These are phyloP conservation scores for Astrothelium macrocarpum DNA, from an alignment of 495 filamentous ascomycete species.

Conservation along the genomic window DNA sequence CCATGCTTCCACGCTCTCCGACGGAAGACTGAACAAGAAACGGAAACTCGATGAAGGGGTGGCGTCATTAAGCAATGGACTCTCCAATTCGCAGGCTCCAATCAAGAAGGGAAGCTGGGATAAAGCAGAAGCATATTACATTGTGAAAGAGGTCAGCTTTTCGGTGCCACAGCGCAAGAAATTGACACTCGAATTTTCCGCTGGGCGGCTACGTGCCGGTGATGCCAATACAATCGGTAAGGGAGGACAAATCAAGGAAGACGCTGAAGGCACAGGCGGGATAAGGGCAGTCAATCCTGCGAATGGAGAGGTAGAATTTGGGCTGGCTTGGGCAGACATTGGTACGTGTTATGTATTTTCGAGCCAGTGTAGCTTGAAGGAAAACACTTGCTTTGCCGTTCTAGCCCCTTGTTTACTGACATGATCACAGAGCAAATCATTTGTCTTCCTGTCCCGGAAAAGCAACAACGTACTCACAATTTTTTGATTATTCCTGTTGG, in stretches of 20 bases:
- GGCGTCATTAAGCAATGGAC: not conserved
- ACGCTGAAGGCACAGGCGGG: slow-evolving; percentile 39
- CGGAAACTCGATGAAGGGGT: slow-evolving; percentile 14
- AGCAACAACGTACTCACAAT: slow-evolving; percentile 76
- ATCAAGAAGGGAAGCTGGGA: not conserved
- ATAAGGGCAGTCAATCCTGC: slow-evolving; percentile 59
- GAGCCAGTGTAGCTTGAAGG: slow-evolving; percentile 1
- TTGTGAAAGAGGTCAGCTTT: slow-evolving; percentile 28
- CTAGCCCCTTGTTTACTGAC: not conserved
- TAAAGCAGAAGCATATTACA: slow-evolving; percentile 7
- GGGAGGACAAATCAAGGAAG: not conserved
- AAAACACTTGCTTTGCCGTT: not conserved
- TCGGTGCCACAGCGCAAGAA: slow-evolving; percentile 76
- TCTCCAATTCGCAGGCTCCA: not conserved
- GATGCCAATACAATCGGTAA: slow-evolving; percentile 2
- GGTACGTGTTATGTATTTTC: slow-evolving; percentile 42
- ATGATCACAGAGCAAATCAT: slow-evolving; percentile 48
- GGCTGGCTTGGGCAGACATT: slow-evolving; percentile 60
- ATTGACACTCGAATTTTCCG: slow-evolving; percentile 60
- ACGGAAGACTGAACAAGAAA: slow-evolving; percentile 13
- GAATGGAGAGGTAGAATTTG: slow-evolving; percentile 57
- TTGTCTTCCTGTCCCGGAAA: slow-evolving; percentile 80
- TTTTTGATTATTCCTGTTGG: slow-evolving; percentile 71
- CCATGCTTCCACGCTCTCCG: not conserved
- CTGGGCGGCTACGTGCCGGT: not conserved